A percentile compares a stretch with the other conserved stretches of the same genome.
phyloP scores from a whole-genome alignment of 495 filamentous ascomycete genomes.

The Hyaloscypha bicolor region DNA sequence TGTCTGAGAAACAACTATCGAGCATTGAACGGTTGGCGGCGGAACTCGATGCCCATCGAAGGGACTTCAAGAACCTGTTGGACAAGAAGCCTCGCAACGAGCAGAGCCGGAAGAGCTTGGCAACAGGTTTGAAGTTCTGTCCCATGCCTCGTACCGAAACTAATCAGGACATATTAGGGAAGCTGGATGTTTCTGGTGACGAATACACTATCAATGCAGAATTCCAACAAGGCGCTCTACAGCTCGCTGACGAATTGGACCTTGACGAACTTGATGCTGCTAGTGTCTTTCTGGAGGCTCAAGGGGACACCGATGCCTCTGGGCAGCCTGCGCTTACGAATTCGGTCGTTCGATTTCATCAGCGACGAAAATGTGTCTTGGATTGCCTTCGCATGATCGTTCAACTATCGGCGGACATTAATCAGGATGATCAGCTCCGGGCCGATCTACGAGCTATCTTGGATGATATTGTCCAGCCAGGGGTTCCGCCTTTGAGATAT shows the following conservation, averaged over 20 bases:
- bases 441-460: slow-evolving; percentile 39
- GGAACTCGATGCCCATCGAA: slow-evolving; percentile 68
- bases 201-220: slow-evolving; percentile 84
- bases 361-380: slow-evolving; percentile 73
- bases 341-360: slow-evolving; percentile 83
- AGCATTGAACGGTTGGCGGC: slow-evolving; percentile 64
- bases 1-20: slow-evolving; percentile 60
- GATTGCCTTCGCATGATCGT: slow-evolving; percentile 80
- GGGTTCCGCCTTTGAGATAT: slow-evolving; percentile 43
- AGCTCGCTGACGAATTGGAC: slow-evolving; percentile 82
- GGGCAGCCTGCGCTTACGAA: slow-evolving; percentile 70
- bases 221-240: slow-evolving; percentile 76
- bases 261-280: slow-evolving; percentile 89
- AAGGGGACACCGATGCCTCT: slow-evolving; percentile 62
- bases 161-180: slow-evolving; percentile 51
- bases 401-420: slow-evolving; percentile 60
- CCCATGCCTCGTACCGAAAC: slow-evolving; percentile 13
- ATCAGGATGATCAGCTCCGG: slow-evolving; percentile 36
- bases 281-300: slow-evolving; percentile 66
- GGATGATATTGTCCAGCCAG: slow-evolving; percentile 24
- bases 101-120: slow-evolving; percentile 51
- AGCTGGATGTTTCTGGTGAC: slow-evolving; percentile 66
- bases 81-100: slow-evolving; percentile 74
- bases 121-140: slow-evolving; percentile 31
- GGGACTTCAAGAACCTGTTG: slow-evolving; percentile 76